Evolutionary conservation across 192 early-diverging fungal species (phyloP).

Genomic region (Coemansia sp.): DNA sequence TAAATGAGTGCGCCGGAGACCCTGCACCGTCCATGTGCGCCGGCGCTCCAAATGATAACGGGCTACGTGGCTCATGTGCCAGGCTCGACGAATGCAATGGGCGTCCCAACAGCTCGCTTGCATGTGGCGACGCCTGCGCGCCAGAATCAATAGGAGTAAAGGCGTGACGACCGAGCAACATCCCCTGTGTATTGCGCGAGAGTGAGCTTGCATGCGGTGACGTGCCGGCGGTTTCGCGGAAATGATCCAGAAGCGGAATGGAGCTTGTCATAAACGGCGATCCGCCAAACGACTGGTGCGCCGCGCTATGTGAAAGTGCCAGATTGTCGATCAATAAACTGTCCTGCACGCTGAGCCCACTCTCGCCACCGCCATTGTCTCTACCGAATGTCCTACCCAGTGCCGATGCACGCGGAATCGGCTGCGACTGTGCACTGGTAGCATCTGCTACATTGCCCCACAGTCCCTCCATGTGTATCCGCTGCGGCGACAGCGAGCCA

Average conservation of each 20-base stretch:
- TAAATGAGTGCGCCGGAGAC: conserved; percentile 21
- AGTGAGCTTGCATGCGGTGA: conserved; percentile 43
- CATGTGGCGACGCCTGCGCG: conserved; percentile 31
- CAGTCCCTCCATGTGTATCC: conserved; percentile 12
- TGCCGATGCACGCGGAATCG: conserved; percentile 30
- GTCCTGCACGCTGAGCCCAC: conserved; percentile 48
- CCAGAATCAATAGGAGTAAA: conserved; percentile 35
- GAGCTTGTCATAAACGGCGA: conserved; percentile 48
- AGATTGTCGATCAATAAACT: conserved; percentile 49
- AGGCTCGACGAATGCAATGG: conserved; percentile 39
- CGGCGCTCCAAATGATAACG: conserved; percentile 19
- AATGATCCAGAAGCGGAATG: conserved; percentile 52
- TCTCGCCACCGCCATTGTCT: conserved; percentile 8
- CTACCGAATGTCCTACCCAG: conserved; percentile 23
- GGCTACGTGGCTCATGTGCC: conserved; percentile 36
- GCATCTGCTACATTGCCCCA: conserved; percentile 6
- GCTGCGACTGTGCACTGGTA: conserved; percentile 33
- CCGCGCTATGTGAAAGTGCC: conserved; percentile 37
- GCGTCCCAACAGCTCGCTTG: conserved; percentile 36
- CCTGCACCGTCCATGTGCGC: neutral
- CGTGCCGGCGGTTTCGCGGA: conserved; percentile 21
- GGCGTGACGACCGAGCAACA: conserved; percentile 42
- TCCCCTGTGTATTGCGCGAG: conserved; percentile 26
- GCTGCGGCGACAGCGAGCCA: conserved; percentile 28
- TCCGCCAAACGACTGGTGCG: conserved; percentile 38